These are phyloP conservation scores for Wallacemonas sp. DNA, from an alignment of 208 protist genomes.

Conservation along the genomic window DNA sequence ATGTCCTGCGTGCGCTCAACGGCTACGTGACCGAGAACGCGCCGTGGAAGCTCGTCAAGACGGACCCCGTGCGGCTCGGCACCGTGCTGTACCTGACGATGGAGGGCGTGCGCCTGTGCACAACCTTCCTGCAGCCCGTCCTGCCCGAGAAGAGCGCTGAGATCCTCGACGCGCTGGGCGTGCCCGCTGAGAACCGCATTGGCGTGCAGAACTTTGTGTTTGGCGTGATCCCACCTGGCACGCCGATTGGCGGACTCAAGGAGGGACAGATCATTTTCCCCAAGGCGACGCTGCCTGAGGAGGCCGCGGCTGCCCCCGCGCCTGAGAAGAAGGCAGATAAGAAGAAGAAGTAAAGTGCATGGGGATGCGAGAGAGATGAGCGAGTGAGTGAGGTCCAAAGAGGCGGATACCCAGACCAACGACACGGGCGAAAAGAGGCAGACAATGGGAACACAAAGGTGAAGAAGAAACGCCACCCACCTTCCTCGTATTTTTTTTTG, in stretches of 20 bases:
- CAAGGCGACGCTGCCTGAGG: slow-evolving; percentile 44
- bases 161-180: slow-evolving; percentile 88
- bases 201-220: slow-evolving; percentile 67
- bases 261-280: slow-evolving; percentile 77
- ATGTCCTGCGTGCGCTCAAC: slow-evolving; percentile 86
- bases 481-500: slow-evolving; percentile 10
- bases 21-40: slow-evolving; percentile 90
- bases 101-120: slow-evolving; percentile 87
- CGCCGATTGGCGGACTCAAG: slow-evolving; percentile 43
- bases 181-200: slow-evolving; percentile 52
- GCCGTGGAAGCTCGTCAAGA: slow-evolving; percentile 93
- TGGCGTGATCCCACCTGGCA: slow-evolving; percentile 62
- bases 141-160: slow-evolving; percentile 76
- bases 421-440: neutral
- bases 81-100: slow-evolving; percentile 91
- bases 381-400: neutral
- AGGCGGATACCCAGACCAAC: slow-evolving; percentile 13
- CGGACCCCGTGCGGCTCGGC: slow-evolving; percentile 63
- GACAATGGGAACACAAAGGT: neutral
- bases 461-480: no score
- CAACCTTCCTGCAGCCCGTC: slow-evolving; percentile 82
- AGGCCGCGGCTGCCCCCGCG: slow-evolving; percentile 17
- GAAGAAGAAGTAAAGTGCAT: slow-evolving; percentile 18
- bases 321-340: slow-evolving; percentile 13
- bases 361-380: slow-evolving; percentile 4